Conservation (phyloP, 1,284 basidiomycete species). For the Ceratorhiza oryzae-sativae region DNA sequence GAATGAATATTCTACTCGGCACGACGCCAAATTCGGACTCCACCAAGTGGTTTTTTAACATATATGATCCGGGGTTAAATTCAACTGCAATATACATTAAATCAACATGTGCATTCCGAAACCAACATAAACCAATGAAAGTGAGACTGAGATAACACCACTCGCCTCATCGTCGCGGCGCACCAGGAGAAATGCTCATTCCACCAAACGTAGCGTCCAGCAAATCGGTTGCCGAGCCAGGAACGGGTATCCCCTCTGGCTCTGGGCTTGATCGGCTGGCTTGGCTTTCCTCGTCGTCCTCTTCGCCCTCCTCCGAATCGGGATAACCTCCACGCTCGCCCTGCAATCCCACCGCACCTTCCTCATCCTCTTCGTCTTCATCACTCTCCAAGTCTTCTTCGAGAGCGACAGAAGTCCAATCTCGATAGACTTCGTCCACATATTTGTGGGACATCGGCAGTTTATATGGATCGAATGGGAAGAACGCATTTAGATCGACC, state of each 20-base stretch:
- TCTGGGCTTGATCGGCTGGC: constrained; percentile 58
- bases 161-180: not conserved
- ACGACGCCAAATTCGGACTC: not conserved
- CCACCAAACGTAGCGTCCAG: constrained; percentile 63
- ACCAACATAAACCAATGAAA: constrained; percentile 4
- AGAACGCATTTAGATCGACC: constrained; percentile 88
- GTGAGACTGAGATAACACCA: not conserved
- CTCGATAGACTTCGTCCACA: constrained; percentile 74
- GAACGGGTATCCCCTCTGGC: constrained; percentile 1
- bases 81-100: constrained; percentile 22
- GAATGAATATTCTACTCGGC: not conserved
- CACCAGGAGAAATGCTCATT: constrained; percentile 69
- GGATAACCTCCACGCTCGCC: constrained; percentile 1
- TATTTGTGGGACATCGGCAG: constrained; percentile 76
- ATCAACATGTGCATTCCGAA: constrained; percentile 12
- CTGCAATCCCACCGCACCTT: constrained; percentile 35
- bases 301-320: not conserved
- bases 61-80: not conserved
- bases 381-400: constrained; percentile 73
- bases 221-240: constrained; percentile 33
- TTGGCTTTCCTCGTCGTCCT: constrained; percentile 43
- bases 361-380: constrained; percentile 58
- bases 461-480: constrained; percentile 98
- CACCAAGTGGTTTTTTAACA: not conserved
- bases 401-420: constrained; percentile 79